Base-by-base conservation (phyloP, 768 basidiomycete genomes). In the Mrakia hoshinonis region DNA sequence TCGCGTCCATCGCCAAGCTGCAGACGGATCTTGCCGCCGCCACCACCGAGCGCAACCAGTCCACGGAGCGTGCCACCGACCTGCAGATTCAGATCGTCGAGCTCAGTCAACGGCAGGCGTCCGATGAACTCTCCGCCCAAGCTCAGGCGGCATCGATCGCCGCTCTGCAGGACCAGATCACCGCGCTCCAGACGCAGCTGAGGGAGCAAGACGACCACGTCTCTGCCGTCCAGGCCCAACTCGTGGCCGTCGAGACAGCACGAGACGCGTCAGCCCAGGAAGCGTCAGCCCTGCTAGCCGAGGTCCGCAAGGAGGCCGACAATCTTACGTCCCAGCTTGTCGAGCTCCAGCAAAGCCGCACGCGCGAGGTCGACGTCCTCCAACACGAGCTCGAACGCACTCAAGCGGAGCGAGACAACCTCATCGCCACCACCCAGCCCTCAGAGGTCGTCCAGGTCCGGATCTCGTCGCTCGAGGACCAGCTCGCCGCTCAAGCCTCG, bases 171-270 rank as follows among this genome's bases (percentile, higher is more conserved):
- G 26, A 48, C 13, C 38, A 38, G 39, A n/a, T 60, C 46, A 29
- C n/a, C 18, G n/a, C 62, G 18, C 46, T 48, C 26, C 38, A 39
- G n/a, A n/a, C 62, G n/a, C 62, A 64, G 62, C 43, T 64, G 39
- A 64, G 39, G 15, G 62, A 64, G 26, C 58, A 61, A 31, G 58
- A 61, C 31, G 58, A 61, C 18, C 58, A 61, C 3, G 58, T 61
- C 58, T 29, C 31, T n/a, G 15, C 13, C 12, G 39, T 64, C 6
- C 62, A 64, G 46, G 62, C 62, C 22, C 62, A 64, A n/a, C 62
- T 64, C 43, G n/a, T 48, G 39, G 46, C 43, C 46, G 46, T 29
- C 62, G 39, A 46, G 26, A 20, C 43, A 22, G 26, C 24, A 46
- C 62, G 18, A 43, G n/a, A 47, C 39, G 22, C 62, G 12, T 46